Percentiles rank a stretch among this genome's conserved stretches.
phyloP scores from a whole-genome alignment of 306 rosid genomes.

The Calophaca sinica region DNA sequence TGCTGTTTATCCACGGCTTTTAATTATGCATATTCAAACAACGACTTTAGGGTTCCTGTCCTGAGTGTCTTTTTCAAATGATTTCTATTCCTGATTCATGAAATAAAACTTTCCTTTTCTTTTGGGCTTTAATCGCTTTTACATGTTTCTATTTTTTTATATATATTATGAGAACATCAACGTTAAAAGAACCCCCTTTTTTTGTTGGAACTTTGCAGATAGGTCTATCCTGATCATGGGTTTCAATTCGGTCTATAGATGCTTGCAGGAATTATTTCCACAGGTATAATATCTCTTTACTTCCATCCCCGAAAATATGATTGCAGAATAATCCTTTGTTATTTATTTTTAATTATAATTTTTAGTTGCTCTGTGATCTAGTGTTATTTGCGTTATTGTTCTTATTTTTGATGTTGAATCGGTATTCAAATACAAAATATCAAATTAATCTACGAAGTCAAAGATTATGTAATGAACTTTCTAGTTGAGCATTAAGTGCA shows the following conservation, averaged over 20 bases:
- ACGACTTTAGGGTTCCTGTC: slow-evolving; percentile 34
- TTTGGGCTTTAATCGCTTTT: slow-evolving; percentile 19
- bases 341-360: neutral
- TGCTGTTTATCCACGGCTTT: neutral
- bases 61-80: too few relatives aligned
- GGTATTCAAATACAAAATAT: slow-evolving; percentile 24
- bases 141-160: neutral
- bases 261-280: slow-evolving; percentile 78
- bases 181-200: neutral
- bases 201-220: slow-evolving; percentile 48
- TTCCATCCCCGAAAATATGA: neutral
- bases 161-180: neutral
- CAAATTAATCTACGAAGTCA: neutral
- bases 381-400: slow-evolving; percentile 19
- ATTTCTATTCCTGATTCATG: neutral
- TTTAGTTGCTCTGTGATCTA: slow-evolving; percentile 9
- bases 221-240: slow-evolving; percentile 59
- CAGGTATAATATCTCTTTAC: slow-evolving; percentile 52
- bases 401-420: slow-evolving; percentile 16
- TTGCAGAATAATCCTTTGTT: slow-evolving; percentile 3
- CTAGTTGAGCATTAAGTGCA: slow-evolving; percentile 10
- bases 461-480: slow-evolving; percentile 21
- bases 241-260: slow-evolving; percentile 60
- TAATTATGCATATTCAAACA: neutral
- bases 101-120: neutral